Conservation (phyloP, 164 flowering plant genomes). For the Saururus chinensis region DNA sequence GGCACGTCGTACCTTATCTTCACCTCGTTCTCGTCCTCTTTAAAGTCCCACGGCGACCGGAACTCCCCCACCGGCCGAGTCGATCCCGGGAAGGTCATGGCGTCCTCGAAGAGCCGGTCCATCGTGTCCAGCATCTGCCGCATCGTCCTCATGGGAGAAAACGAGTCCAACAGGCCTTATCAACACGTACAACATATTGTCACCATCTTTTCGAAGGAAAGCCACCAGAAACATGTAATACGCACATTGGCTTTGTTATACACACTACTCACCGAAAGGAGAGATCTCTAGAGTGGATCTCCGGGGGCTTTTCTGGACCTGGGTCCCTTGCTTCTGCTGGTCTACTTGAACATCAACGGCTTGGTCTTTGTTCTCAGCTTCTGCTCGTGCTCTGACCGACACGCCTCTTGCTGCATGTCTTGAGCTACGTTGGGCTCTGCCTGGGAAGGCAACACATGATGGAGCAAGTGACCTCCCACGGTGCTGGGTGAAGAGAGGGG, state of each 20-base stretch:
- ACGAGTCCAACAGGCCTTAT: constrained; percentile 45
- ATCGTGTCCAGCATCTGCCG: constrained; percentile 68
- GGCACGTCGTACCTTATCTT: constrained; percentile 79
- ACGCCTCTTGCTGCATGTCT: not conserved
- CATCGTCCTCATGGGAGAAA: constrained; percentile 71
- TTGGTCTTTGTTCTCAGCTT: constrained; percentile 21
- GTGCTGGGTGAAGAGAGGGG: not conserved
- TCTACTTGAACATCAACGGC: constrained; percentile 9
- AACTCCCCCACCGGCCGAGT: constrained; percentile 12
- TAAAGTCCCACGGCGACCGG: constrained; percentile 71
- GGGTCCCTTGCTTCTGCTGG: constrained; percentile 15
- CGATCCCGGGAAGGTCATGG: constrained; percentile 25
- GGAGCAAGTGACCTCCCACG: no score
- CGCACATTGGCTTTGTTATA: not conserved
- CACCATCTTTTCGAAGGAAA: no score
- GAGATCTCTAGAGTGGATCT: constrained; percentile 34
- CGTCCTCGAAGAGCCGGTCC: constrained; percentile 66
- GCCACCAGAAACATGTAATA: not conserved
- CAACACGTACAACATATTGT: not conserved
- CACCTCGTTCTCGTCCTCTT: constrained; percentile 52
- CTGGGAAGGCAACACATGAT: not conserved
- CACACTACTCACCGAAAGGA: constrained; percentile 45
- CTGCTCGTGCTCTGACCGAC: constrained; percentile 25
- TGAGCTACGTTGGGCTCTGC: not conserved
- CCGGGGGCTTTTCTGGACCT: constrained; percentile 20